phyloP scores from a whole-genome alignment of 352 stramenopile genomes.

The Globisporangium paroecandrum region DNA sequence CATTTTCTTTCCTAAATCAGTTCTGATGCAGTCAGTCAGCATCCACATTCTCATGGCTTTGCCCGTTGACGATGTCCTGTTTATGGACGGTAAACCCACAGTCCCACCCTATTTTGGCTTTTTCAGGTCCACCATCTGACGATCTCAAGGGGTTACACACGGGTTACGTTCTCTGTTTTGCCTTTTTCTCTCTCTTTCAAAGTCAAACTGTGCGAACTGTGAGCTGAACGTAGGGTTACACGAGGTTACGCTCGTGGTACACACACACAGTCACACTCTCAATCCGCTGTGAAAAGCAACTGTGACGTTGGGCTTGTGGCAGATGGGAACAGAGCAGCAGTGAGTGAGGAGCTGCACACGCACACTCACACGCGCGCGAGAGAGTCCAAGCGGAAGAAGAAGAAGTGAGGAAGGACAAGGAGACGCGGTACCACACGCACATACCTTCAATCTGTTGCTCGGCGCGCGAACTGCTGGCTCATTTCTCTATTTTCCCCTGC shows the following conservation, averaged over 20 bases:
- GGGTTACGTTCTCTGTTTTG: background rate
- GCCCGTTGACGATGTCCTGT: too few species aligned
- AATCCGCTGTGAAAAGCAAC: background rate
- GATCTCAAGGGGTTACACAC: background rate
- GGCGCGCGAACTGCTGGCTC: background rate
- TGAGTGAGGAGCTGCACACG: background rate
- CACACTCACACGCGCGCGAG: background rate
- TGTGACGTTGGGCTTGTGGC: conserved; percentile 11
- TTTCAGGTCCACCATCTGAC: too few species aligned
- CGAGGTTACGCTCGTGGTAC: background rate
- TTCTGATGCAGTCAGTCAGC: too few species aligned
- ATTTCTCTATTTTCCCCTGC: background rate
- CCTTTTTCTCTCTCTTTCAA: background rate
- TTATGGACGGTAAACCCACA: too few species aligned
- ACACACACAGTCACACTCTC: background rate
- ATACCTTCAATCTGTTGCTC: background rate
- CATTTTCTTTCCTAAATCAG: too few species aligned
- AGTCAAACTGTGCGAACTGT: background rate
- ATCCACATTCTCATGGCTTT: too few species aligned
- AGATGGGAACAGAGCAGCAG: background rate
- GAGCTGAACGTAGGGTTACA: background rate
- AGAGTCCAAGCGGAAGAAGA: background rate
- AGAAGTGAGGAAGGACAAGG: background rate
- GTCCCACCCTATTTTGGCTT: too few species aligned
- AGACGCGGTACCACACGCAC: background rate